A percentile compares a stretch with the other conserved stretches of the same genome.
Conservation (phyloP, 768 basidiomycete genomes). For the Mycena kentingensis region DNA sequence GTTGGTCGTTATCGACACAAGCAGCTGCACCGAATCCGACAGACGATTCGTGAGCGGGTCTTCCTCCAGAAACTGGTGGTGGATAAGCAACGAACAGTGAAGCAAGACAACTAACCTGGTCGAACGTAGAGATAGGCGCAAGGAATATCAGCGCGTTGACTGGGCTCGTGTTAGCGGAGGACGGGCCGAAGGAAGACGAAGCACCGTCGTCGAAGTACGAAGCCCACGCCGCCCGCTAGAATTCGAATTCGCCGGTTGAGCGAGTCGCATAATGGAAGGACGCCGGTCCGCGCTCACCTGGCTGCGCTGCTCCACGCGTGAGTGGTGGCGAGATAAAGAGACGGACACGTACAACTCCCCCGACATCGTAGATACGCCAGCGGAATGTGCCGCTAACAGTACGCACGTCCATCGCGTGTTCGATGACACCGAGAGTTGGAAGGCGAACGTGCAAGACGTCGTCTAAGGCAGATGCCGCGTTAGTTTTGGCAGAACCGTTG, state of each 20-base stretch:
- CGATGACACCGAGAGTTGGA: slow-evolving; percentile 78
- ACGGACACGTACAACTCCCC: slow-evolving; percentile 69
- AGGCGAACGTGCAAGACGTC: slow-evolving; percentile 80
- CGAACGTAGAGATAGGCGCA: slow-evolving; percentile 84
- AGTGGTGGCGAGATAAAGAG: slow-evolving; percentile 8
- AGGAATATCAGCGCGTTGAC: slow-evolving; percentile 86
- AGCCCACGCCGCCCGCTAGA: slow-evolving; percentile 78
- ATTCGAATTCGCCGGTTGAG: slow-evolving; percentile 17
- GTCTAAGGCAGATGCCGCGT: too few relatives aligned
- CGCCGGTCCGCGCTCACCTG: slow-evolving; percentile 47
- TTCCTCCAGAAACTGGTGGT: slow-evolving; percentile 88
- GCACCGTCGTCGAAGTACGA: slow-evolving; percentile 85
- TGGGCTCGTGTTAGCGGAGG: slow-evolving; percentile 29
- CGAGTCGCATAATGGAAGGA: slow-evolving; percentile 9
- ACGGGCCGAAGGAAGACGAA: slow-evolving; percentile 26
- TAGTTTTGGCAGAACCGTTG: too few relatives aligned
- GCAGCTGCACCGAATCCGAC: slow-evolving; percentile 80
- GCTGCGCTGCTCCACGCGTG: too few relatives aligned
- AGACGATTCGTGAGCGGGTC: slow-evolving; percentile 78
- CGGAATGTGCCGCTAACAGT: slow-evolving; percentile 64
- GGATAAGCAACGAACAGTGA: too few relatives aligned
- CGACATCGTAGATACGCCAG: slow-evolving; percentile 84
- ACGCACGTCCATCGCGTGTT: slow-evolving; percentile 71
- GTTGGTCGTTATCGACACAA: slow-evolving; percentile 74
- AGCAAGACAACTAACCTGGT: too few relatives aligned